Percentiles rank a stretch among this genome's conserved stretches.
These are phyloP conservation scores for Boletus fagicola DNA, from an alignment of 768 basidiomycete genomes.

Conservation along the genomic window DNA sequence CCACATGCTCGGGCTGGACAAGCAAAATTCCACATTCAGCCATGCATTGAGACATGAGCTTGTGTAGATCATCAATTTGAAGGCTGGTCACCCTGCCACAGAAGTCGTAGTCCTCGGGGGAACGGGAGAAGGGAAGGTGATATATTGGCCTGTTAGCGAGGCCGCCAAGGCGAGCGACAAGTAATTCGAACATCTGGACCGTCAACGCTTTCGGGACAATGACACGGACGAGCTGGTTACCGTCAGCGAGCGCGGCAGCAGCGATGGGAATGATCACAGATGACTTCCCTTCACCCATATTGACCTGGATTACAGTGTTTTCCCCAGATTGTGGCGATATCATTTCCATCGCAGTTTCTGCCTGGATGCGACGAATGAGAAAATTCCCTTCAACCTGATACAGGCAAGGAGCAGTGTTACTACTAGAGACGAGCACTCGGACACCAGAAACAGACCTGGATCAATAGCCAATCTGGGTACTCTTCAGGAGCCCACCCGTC, in stretches of 20 bases:
- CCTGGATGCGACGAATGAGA: constrained; percentile 27
- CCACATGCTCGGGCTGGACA: constrained; percentile 48
- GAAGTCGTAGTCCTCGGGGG: constrained; percentile 24
- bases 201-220: constrained; percentile 14
- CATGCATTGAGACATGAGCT: constrained; percentile 38
- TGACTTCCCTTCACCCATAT: not conserved
- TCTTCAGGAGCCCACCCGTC: constrained; percentile 13
- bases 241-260: constrained; percentile 40
- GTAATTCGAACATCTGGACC: constrained; percentile 24
- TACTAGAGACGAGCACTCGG: no score
- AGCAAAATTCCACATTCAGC: constrained; percentile 39
- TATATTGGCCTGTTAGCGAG: constrained; percentile 47
- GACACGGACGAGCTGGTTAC: constrained; percentile 43
- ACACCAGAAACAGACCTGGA: no score
- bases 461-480: constrained; percentile 33
- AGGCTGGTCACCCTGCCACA: not conserved
- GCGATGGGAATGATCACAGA: constrained; percentile 34
- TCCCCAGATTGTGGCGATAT: constrained; percentile 33
- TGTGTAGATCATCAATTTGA: constrained; percentile 23
- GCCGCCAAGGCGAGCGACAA: constrained; percentile 40
- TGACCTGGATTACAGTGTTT: constrained; percentile 44
- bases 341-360: constrained; percentile 41
- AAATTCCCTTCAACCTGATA: constrained; percentile 9
- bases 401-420: no score
- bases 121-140: constrained; percentile 47